Conservation (phyloP, 495 filamentous ascomycete species). For the Penicillium angulare region DNA sequence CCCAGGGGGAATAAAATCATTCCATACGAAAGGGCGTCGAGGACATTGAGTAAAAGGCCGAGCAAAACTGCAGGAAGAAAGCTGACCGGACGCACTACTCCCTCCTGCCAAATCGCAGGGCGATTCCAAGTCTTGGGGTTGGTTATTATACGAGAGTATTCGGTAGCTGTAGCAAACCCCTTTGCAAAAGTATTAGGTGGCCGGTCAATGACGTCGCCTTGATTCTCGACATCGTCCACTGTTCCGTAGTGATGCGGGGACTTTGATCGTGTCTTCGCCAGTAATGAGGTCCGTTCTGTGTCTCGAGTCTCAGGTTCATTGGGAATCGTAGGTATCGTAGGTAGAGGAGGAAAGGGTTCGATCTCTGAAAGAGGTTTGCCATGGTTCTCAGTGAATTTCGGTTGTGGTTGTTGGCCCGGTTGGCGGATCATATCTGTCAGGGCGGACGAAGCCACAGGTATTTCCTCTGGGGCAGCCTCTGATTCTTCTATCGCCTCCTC, state of each 20-base stretch:
- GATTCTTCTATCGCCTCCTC: conserved; percentile 14
- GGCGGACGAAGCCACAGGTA: conserved; percentile 45
- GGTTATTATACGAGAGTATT: conserved; percentile 23
- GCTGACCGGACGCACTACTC: conserved; percentile 62
- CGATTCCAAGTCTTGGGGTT: conserved; percentile 74
- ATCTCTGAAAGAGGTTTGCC: conserved; percentile 16
- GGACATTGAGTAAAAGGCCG: conserved; percentile 83
- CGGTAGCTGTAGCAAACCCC: conserved; percentile 24
- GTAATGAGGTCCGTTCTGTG: conserved; percentile 45
- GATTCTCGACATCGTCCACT: conserved; percentile 39
- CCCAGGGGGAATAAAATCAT: conserved; percentile 96
- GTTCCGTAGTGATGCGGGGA: conserved; percentile 33
- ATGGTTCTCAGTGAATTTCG: conserved; percentile 27
- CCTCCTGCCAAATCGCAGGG: conserved; percentile 59
- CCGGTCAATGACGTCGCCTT: conserved; percentile 17
- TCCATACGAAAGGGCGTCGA: conserved; percentile 94
- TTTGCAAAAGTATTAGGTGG: conserved; percentile 15
- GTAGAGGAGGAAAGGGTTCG: conserved; percentile 14
- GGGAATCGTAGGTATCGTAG: conserved; percentile 18
- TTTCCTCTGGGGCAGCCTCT: conserved; percentile 4
- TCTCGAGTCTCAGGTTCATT: conserved; percentile 21
- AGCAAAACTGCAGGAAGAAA: conserved; percentile 83
- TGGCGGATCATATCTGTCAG: conserved; percentile 62
- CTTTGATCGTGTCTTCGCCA: conserved; percentile 37
- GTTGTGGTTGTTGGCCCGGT: conserved; percentile 55